phyloP scores from a whole-genome alignment of 2,329 filamentous ascomycete species.

The Fusarium dlaminii region DNA sequence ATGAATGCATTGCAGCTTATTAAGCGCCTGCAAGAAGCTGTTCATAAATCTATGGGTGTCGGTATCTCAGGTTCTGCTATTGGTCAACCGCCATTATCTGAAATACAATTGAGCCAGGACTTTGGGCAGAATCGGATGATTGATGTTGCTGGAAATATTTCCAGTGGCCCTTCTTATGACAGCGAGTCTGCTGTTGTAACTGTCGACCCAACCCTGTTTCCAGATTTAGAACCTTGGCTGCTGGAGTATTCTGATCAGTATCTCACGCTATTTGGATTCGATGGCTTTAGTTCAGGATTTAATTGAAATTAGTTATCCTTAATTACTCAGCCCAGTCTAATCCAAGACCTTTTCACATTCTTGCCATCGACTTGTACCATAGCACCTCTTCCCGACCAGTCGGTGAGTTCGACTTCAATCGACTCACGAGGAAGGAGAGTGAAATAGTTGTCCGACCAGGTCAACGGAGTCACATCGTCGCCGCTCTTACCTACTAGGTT shows the following conservation, averaged over 20 bases:
- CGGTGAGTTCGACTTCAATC: background rate
- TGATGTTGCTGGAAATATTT: background rate
- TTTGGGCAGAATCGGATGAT: background rate
- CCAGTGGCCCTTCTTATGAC: background rate
- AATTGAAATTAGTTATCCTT: no score
- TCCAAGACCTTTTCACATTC: background rate
- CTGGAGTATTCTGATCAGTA: background rate
- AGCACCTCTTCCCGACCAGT: background rate
- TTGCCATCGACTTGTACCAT: background rate
- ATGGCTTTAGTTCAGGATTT: background rate
- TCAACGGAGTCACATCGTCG: background rate
- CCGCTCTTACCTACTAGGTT: background rate
- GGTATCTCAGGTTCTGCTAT: background rate
- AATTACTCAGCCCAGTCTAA: background rate
- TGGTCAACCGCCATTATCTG: background rate
- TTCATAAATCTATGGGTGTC: background rate
- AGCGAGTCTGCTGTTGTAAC: background rate
- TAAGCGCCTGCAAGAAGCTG: background rate
- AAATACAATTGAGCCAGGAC: no score
- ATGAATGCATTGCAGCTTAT: background rate
- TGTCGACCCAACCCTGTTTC: background rate
- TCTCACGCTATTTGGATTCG: background rate
- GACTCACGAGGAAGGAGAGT: background rate
- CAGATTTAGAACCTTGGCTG: background rate
- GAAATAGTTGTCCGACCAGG: background rate